These are phyloP conservation scores for Hemisphaericaspora lyxosophila DNA, from an alignment of 1,139 yeast genomes.

Conservation along the genomic window DNA sequence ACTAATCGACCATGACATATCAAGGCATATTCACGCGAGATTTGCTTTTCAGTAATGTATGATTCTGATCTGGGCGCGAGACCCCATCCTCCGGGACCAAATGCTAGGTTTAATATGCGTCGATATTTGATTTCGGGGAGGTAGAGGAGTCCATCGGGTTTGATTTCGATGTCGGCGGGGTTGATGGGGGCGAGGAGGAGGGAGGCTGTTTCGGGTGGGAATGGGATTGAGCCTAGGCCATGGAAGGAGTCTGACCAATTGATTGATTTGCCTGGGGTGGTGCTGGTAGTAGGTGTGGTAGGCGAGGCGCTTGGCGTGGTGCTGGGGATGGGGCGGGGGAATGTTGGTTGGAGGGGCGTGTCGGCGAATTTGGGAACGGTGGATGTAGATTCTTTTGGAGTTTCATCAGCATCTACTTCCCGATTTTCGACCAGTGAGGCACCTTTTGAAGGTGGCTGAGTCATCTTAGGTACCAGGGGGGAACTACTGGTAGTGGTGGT, in stretches of 20 bases:
- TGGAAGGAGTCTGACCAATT: constrained; percentile 78
- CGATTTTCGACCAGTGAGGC: too few relatives aligned
- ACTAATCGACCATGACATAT: constrained; percentile 87
- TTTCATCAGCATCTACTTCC: too few relatives aligned
- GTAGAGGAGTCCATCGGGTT: constrained; percentile 90
- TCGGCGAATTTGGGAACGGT: too few relatives aligned
- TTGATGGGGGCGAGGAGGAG: constrained; percentile 60
- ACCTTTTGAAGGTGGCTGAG: too few relatives aligned
- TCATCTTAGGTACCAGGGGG: too few relatives aligned
- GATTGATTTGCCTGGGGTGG: constrained; percentile 24
- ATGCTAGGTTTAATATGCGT: constrained; percentile 80
- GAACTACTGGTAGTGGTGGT: too few relatives aligned
- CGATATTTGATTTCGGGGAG: constrained; percentile 94
- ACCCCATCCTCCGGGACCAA: constrained; percentile 99
- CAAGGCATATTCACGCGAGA: constrained; percentile 86
- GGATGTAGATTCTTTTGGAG: too few relatives aligned
- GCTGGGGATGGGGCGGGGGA: too few relatives aligned
- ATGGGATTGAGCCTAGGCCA: constrained; percentile 81
- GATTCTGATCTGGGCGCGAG: constrained; percentile 91
- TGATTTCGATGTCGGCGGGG: constrained; percentile 79
- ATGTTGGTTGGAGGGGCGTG: too few relatives aligned
- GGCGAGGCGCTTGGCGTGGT: too few relatives aligned
- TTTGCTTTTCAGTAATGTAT: constrained; percentile 57
- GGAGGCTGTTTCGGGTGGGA: constrained; percentile 58
- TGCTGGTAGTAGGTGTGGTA: too few relatives aligned